Evolutionary conservation across 2,329 filamentous ascomycete genomes (phyloP).

Genomic region (Phyllosticta capitalensis): DNA sequence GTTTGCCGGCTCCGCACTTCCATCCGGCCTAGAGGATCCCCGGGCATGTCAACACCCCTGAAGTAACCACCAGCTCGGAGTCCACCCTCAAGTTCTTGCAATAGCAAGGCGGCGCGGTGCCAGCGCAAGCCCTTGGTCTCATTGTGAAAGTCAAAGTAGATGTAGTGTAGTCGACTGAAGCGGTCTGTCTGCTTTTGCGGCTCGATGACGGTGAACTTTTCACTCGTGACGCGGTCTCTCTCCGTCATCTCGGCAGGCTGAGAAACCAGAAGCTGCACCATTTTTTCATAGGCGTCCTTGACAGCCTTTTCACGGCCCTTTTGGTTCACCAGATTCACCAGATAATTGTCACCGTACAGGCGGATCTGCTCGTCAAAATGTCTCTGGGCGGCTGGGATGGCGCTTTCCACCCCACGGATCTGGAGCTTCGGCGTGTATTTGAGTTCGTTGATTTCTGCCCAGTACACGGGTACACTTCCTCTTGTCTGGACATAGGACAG

Average conservation of each 20-base stretch:
- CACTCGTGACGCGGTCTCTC: conserved; percentile 56
- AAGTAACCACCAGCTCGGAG: conserved; percentile 82
- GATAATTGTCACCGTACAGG: conserved; percentile 90
- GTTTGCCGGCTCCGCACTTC: conserved; percentile 76
- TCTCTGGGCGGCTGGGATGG: conserved; percentile 65
- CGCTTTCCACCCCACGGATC: conserved; percentile 73
- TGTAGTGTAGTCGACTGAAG: conserved; percentile 81
- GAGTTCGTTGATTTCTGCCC: conserved; percentile 91
- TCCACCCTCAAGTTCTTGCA: conserved; percentile 71
- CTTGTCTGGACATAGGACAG: conserved; percentile 93
- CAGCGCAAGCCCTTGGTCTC: conserved; percentile 93
- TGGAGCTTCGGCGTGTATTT: conserved; percentile 87
- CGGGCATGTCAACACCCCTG: conserved; percentile 78
- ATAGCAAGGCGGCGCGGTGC: conserved; percentile 78
- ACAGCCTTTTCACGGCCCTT: conserved; percentile 82
- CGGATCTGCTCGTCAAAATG: conserved; percentile 93
- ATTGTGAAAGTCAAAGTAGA: conserved; percentile 98
- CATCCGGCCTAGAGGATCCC: conserved; percentile 57
- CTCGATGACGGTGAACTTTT: conserved; percentile 76
- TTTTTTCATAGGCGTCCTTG: conserved; percentile 88
- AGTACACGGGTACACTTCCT: conserved; percentile 91
- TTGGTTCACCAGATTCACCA: conserved; percentile 96
- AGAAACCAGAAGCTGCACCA: conserved; percentile 67
- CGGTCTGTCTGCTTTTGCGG: conserved; percentile 48
- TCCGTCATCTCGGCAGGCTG: conserved; percentile 57